Conservation (phyloP, 345 rosid genomes). For the Salix brachista region DNA sequence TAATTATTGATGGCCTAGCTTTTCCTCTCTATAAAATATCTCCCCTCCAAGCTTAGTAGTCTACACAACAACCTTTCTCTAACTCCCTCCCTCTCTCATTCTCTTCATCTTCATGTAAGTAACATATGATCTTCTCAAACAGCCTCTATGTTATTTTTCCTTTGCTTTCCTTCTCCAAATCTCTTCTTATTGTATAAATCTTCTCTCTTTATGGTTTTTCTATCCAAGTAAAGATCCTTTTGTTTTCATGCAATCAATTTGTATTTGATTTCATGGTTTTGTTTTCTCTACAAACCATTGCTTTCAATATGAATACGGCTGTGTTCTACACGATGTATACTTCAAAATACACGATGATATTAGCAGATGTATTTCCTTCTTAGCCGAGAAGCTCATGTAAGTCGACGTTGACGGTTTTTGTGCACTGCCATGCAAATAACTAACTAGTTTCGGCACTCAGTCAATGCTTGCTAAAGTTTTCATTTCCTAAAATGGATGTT, state of each 20-base stretch:
- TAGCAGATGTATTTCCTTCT: background rate
- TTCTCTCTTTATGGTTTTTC: background rate
- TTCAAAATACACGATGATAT: background rate
- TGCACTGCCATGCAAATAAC: conserved; percentile 29
- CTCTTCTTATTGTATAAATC: background rate
- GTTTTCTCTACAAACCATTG: background rate
- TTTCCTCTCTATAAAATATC: conserved; percentile 21
- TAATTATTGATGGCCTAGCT: conserved; percentile 12
- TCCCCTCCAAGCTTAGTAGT: conserved; percentile 8
- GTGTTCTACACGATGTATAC: background rate
- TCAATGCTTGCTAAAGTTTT: background rate
- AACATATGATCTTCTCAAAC: background rate
- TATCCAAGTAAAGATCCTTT: background rate
- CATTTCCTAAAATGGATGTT: background rate
- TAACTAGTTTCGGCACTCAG: background rate
- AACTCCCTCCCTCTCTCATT: background rate
- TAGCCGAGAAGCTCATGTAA: conserved; percentile 21
- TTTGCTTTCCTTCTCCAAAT: background rate
- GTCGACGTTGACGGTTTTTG: conserved; percentile 24
- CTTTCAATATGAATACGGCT: background rate
- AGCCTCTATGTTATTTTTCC: background rate
- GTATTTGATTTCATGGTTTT: conserved; percentile 7
- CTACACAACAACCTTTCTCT: conserved; percentile 2
- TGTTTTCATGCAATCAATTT: background rate
- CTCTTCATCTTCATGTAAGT: background rate